These are phyloP conservation scores for Russula sp. DNA, from an alignment of 768 basidiomycete genomes.

Conservation along the genomic window DNA sequence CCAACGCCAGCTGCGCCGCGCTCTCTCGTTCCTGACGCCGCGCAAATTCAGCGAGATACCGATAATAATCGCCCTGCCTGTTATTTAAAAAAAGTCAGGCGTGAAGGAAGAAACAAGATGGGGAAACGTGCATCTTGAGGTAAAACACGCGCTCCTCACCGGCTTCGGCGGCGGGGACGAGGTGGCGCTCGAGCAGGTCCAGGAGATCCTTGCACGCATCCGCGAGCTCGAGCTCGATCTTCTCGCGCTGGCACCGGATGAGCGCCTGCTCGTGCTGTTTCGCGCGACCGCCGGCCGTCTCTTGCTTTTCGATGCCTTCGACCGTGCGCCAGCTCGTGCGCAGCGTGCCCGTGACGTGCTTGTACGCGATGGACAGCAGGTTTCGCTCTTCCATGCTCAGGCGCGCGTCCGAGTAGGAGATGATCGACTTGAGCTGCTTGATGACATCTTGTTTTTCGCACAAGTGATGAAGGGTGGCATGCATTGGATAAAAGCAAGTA, in stretches of 20 bases:
- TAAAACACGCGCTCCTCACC: conserved; percentile 88
- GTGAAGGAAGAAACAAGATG: neutral
- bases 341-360: conserved; percentile 78
- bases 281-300: conserved; percentile 36
- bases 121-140: conserved; percentile 64
- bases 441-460: conserved; percentile 71
- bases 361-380: conserved; percentile 85
- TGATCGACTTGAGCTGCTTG: conserved; percentile 67
- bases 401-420: conserved; percentile 56
- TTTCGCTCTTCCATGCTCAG: conserved; percentile 83
- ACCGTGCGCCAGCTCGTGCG: conserved; percentile 82
- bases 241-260: conserved; percentile 63
- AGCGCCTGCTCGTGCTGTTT: conserved; percentile 52
- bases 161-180: conserved; percentile 54
- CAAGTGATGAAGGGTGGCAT: too few species aligned
- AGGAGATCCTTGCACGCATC: conserved; percentile 77
- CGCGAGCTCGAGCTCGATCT: conserved; percentile 70
- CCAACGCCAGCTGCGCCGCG: conserved; percentile 69
- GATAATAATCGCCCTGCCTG: conserved; percentile 88
- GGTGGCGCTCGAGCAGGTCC: conserved; percentile 49
- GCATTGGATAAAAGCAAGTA: too few species aligned
- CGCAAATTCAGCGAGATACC: conserved; percentile 84
- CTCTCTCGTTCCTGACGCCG: conserved; percentile 59
- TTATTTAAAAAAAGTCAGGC: neutral
- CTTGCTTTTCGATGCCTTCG: conserved; percentile 66